Evolutionary conservation across 192 early-diverging fungal genomes (phyloP), one percentile per base, ranked within the genome.

Genomic region (Pecoramyces ruminantium): DNA sequence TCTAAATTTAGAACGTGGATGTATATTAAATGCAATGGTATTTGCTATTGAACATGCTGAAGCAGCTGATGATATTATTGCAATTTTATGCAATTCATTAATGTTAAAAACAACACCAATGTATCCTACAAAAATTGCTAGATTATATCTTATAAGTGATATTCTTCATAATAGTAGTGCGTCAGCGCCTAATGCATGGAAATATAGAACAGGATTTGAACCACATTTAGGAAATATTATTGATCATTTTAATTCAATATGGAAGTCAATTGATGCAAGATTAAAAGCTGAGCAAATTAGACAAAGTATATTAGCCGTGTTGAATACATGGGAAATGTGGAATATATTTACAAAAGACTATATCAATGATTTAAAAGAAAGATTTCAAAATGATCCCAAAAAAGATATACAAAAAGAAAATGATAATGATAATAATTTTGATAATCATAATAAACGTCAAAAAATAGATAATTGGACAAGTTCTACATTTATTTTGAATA

Each of bases 241-340:
- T 85, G 86, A 85, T 18, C 90, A 91, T 58, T 86, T 98, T 40
- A 90, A 92, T 58, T 84, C 81, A 0, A 87, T 93, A 30, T 92
- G 94, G 84, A 83, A 87, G 16, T 85, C 81, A 6, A 93, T 96
- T 29, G 88, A 88, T n/a, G 91, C 88, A 0, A 84, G 95, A 39
- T 87, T 96, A 40, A 92, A 92, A 81, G 94, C 93, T 13, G 95
- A 97, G 84, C 92, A 94, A 79, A 79, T 87, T 77, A 79, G 85
- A 39, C 77, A 85, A 89, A 87, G 86, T 87, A 81, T 92, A 87
- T 80, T 91, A 91, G 58, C 85, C 13, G 88, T 94, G 12, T 83
- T 98, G 42, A 86, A 85, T 8, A 92, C 94, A 18, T 98, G 95
- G 96, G 95, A 98, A 82, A 90, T 86, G 51, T 95, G 96, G 94